Base-by-base conservation (phyloP, 495 filamentous ascomycete genomes). In the Lepidopterella palustris region DNA sequence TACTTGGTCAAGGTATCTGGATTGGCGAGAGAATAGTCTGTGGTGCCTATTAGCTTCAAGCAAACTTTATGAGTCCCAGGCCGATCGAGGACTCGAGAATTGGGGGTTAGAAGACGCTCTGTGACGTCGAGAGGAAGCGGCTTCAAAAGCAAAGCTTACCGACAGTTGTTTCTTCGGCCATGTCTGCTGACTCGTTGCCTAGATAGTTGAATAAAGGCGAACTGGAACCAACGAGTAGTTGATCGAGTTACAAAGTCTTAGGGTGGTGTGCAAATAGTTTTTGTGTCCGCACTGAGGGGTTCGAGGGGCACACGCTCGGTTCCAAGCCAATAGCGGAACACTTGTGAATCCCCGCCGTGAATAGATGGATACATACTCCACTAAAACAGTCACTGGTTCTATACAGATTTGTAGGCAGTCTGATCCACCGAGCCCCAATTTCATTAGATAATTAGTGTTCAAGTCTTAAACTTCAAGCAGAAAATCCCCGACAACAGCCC, bases 1-100 rank as follows among this genome's bases (percentile, higher is more conserved):
- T 98, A 98, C 80, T 97, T 98, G 73, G 95, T 96, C 65, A 98
- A 82, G 64, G 91, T 96, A 68, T 97, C 92, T 52, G 93, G 91
- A 80, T 97, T 98, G 77, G 87, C 88, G 70, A 97, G 81, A 60
- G 90, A 83, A 80, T 97, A 95, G 74, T 97, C 93, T 97, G 70
- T 45, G 26, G 4, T 45, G 31, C 27, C n/a, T 29, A 25, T 63
- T 42, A 61, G 58, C 61, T 6, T 6, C 45, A 53, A 39, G 24
- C 2, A 11, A 27, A n/a, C 18, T 27, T 50, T 23, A 15, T 13
- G 9, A 13, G 20, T 20, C 35, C 6, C 23, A 21, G 3, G 18
- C 32, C 45, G 31, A 13, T 28, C 45, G 26, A 25, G 11, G 26
- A 5, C 10, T 51, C 40, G 15, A 25, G 51, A 27, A 42, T 49